A percentile compares a stretch with the other conserved stretches of the same genome.
Conservation (phyloP, 768 basidiomycete species). For the Suillus hirtellus region DNA sequence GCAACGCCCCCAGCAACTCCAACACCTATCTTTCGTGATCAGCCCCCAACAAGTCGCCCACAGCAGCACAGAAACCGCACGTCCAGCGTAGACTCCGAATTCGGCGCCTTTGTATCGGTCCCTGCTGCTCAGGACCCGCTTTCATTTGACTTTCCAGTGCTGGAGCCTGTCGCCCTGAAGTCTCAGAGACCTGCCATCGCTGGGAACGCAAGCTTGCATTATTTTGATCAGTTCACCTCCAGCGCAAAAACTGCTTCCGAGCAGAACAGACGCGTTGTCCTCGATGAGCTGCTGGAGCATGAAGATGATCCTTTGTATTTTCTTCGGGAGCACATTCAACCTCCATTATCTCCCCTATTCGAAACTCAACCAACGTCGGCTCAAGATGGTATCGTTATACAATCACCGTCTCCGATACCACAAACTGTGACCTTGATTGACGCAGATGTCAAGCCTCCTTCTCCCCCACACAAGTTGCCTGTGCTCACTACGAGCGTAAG, state of each 20-base stretch:
- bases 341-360: constrained; percentile 28
- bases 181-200: neutral
- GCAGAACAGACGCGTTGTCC: constrained; percentile 49
- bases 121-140: constrained; percentile 54
- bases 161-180: neutral
- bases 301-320: constrained; percentile 75
- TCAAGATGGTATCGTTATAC: constrained; percentile 16
- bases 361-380: constrained; percentile 29
- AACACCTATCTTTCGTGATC: constrained; percentile 9
- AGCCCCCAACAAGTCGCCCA: neutral
- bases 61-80: constrained; percentile 17
- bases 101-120: constrained; percentile 64
- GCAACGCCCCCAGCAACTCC: constrained; percentile 33
- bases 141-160: constrained; percentile 13
- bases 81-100: constrained; percentile 46
- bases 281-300: constrained; percentile 65
- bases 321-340: constrained; percentile 29
- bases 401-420: neutral
- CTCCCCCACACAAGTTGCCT: constrained; percentile 4
- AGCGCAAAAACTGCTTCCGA: constrained; percentile 57
- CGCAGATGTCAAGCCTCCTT: constrained; percentile 8
- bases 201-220: constrained; percentile 39
- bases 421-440: constrained; percentile 13
- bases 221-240: constrained; percentile 62
- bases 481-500: constrained; percentile 18